Percentiles rank a stretch among this genome's conserved stretches.
Evolutionary conservation across 768 basidiomycete genomes (phyloP).

Genomic region (Tylopilus intermedius): DNA sequence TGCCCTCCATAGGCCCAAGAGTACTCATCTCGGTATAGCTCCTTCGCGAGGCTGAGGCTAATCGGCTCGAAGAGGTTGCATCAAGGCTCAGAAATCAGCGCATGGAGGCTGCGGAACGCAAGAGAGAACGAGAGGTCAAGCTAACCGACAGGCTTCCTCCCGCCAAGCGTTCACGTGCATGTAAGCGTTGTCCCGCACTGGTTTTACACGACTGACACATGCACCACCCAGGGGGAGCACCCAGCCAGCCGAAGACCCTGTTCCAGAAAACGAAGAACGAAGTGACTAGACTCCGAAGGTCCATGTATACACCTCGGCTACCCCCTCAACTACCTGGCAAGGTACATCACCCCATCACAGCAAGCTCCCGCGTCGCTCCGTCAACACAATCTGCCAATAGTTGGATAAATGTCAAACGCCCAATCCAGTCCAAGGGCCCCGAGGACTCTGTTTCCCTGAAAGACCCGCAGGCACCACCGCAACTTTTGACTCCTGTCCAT

Average conservation of each 20-base stretch:
- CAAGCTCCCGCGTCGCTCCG: constrained; percentile 33
- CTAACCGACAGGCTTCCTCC: constrained; percentile 66
- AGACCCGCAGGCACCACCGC: constrained; percentile 23
- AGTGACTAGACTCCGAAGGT: constrained; percentile 61
- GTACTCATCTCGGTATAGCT: constrained; percentile 34
- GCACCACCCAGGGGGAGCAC: constrained; percentile 32
- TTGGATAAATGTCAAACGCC: constrained; percentile 45
- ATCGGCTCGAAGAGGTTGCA: constrained; percentile 59
- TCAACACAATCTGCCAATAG: constrained; percentile 28
- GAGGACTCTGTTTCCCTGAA: constrained; percentile 11
- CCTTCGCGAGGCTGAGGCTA: constrained; percentile 54
- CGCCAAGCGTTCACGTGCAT: constrained; percentile 56
- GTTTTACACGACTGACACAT: constrained; percentile 13
- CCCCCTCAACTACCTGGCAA: constrained; percentile 51
- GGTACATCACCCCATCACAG: constrained; percentile 34
- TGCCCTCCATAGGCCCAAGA: not conserved
- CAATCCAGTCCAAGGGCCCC: constrained; percentile 31
- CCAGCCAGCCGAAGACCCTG: constrained; percentile 56
- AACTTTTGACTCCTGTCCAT: constrained; percentile 8
- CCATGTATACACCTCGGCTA: constrained; percentile 50
- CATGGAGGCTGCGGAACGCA: constrained; percentile 66
- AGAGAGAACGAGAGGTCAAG: constrained; percentile 73
- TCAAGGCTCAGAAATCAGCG: constrained; percentile 61
- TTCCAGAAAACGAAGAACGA: constrained; percentile 75
- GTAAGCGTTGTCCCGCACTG: constrained; percentile 35